phyloP scores from a whole-genome alignment of 2,329 filamentous ascomycete genomes.

The Aspergillus sp. region DNA sequence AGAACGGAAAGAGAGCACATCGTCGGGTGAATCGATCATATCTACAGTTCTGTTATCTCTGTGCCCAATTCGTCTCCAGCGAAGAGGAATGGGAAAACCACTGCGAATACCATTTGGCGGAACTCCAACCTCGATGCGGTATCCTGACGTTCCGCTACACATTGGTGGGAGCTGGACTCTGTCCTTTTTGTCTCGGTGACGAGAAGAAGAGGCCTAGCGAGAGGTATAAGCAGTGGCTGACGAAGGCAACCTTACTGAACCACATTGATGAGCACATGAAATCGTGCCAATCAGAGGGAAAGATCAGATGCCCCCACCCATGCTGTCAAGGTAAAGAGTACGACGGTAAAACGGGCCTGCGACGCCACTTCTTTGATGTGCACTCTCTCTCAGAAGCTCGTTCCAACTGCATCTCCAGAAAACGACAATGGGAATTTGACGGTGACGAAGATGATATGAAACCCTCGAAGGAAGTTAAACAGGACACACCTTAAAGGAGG shows the following conservation, averaged over 20 bases:
- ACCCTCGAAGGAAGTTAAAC: too few species aligned
- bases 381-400: conserved; percentile 9
- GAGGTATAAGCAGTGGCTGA: conserved; percentile 12
- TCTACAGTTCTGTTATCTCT: conserved; percentile 12
- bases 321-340: conserved; percentile 3
- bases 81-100: conserved; percentile 6
- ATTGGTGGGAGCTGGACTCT: conserved; percentile 8
- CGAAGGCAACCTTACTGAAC: conserved; percentile 10
- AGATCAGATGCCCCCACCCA: conserved; percentile 6
- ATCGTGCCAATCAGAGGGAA: not conserved
- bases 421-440: conserved; percentile 4
- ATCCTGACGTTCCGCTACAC: conserved; percentile 14
- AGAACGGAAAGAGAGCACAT: conserved; percentile 10
- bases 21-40: conserved; percentile 3
- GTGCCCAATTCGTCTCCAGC: conserved; percentile 4
- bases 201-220: conserved; percentile 1
- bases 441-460: too few species aligned
- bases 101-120: conserved; percentile 4
- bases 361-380: conserved; percentile 7
- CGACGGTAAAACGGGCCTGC: not conserved
- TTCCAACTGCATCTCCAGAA: conserved; percentile 9
- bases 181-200: conserved; percentile 14
- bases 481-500: too few species aligned
- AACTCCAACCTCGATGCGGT: conserved; percentile 9
- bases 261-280: conserved; percentile 11